Conservation (phyloP, 192 early-diverging fungal species). For the Coemansia sp. region DNA sequence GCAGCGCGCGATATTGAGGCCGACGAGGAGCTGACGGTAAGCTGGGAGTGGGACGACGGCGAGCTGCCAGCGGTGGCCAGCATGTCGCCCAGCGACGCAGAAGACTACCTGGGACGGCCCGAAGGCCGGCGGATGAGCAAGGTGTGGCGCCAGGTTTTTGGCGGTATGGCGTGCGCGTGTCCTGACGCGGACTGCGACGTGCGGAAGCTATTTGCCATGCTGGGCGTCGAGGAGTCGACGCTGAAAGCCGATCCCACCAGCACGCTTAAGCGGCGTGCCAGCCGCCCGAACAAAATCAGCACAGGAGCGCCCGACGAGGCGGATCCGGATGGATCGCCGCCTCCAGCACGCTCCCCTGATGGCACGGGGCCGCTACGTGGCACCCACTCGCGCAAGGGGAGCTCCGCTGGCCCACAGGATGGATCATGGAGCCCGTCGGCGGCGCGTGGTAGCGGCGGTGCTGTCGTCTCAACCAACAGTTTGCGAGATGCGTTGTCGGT, state of each 20-base stretch:
- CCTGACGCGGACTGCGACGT: slow-evolving; percentile 24
- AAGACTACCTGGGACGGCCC: slow-evolving; percentile 40
- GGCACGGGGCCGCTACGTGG: background rate
- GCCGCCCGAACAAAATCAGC: slow-evolving; percentile 13
- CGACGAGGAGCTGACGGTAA: slow-evolving; percentile 66
- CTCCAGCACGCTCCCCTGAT: slow-evolving; percentile 14
- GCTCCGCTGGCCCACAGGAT: background rate
- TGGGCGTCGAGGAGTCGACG: slow-evolving; percentile 36
- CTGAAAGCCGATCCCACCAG: slow-evolving; percentile 5
- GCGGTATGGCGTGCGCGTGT: slow-evolving; percentile 40
- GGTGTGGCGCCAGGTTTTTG: slow-evolving; percentile 52
- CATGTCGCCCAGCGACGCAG: slow-evolving; percentile 28
- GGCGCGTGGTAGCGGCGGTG: background rate
- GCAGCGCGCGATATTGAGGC: slow-evolving; percentile 53
- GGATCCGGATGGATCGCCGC: background rate
- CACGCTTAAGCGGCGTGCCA: slow-evolving; percentile 22
- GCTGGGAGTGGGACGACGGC: slow-evolving; percentile 65
- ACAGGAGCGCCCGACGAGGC: background rate
- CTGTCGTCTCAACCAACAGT: background rate
- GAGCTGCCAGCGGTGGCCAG: slow-evolving; percentile 42
- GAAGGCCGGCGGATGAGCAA: slow-evolving; percentile 51
- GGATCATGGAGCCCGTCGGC: background rate
- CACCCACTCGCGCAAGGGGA: slow-evolving; percentile 22
- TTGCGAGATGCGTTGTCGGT: slow-evolving; percentile 5
- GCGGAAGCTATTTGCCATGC: slow-evolving; percentile 39